Evolutionary conservation across 2,329 filamentous ascomycete genomes (phyloP).

Genomic region (Akanthomyces dipterigenus): DNA sequence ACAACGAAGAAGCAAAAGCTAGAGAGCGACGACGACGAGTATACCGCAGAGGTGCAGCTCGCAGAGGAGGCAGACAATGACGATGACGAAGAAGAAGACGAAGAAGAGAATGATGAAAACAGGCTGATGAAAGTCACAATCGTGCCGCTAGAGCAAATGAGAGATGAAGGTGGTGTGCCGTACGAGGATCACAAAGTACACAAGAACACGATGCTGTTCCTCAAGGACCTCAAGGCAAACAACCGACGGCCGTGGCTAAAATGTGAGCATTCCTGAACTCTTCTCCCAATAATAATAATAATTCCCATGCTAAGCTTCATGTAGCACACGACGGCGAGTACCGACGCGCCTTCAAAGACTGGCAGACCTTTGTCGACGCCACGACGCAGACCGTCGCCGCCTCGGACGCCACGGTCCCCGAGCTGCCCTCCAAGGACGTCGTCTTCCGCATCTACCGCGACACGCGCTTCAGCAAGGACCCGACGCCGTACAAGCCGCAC

Average conservation of each 20-base stretch:
- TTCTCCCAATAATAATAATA: no score
- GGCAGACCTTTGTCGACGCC: slow-evolving; percentile 68
- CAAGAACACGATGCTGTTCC: slow-evolving; percentile 50
- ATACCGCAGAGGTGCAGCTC: slow-evolving; percentile 15
- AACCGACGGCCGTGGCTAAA: slow-evolving; percentile 55
- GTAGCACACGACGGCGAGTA: slow-evolving; percentile 75
- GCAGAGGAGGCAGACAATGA: slow-evolving; percentile 14
- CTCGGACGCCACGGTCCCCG: slow-evolving; percentile 74
- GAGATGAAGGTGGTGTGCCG: slow-evolving; percentile 27
- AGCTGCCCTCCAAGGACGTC: slow-evolving; percentile 78
- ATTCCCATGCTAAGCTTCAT: no score
- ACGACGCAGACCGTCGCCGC: slow-evolving; percentile 65
- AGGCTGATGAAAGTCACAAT: slow-evolving; percentile 28
- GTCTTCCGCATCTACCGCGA: slow-evolving; percentile 86
- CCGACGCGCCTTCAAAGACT: slow-evolving; percentile 71
- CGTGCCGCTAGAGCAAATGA: slow-evolving; percentile 30
- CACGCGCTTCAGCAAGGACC: slow-evolving; percentile 75
- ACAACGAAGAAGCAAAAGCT: slow-evolving; percentile 14
- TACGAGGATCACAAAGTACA: slow-evolving; percentile 50
- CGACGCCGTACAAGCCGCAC: slow-evolving; percentile 83
- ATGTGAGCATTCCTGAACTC: slow-evolving; percentile 28
- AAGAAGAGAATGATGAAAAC: slow-evolving; percentile 31
- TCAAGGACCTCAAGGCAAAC: slow-evolving; percentile 52
- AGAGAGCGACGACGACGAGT: slow-evolving; percentile 19
- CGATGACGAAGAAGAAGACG: slow-evolving; percentile 17